Evolutionary conservation across 768 basidiomycete genomes (phyloP).

Genomic region (Neoboletus subvelutipes): DNA sequence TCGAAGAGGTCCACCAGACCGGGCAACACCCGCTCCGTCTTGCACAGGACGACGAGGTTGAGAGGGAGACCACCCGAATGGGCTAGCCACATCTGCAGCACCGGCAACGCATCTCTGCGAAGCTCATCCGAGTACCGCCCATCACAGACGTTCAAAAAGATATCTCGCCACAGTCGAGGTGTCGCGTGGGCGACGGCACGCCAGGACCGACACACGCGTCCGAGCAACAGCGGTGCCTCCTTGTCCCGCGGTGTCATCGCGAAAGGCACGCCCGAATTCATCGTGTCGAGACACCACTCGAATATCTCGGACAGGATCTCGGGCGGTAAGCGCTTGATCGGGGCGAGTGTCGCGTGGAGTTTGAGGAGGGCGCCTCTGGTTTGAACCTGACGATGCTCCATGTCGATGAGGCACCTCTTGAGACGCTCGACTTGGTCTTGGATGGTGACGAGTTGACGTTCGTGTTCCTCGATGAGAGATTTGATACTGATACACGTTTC

Average conservation of each 20-base stretch:
- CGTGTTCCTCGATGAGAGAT: conserved; percentile 15
- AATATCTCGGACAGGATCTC: conserved; percentile 29
- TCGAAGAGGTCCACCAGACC: conserved; percentile 23
- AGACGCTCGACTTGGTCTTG: conserved; percentile 10
- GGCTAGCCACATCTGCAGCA: conserved; percentile 21
- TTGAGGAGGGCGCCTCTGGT: conserved; percentile 10
- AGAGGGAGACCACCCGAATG: conserved; percentile 25
- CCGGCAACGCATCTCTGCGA: conserved; percentile 19
- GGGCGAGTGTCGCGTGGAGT: conserved; percentile 18
- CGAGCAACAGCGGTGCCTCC: conserved; percentile 29
- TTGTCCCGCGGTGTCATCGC: neutral
- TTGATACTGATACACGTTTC: conserved; percentile 9
- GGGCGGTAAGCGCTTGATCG: conserved; percentile 26
- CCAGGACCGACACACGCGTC: conserved; percentile 32
- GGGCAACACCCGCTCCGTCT: conserved; percentile 20
- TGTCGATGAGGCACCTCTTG: conserved; percentile 8
- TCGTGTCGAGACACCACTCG: conserved; percentile 18
- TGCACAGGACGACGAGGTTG: conserved; percentile 18
- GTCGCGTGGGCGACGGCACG: conserved; percentile 25
- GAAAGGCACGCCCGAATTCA: neutral
- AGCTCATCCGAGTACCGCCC: conserved; percentile 20
- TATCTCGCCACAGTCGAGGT: conserved; percentile 28
- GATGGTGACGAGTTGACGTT: conserved; percentile 15
- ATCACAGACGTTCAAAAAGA: conserved; percentile 22
- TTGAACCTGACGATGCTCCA: conserved; percentile 8